Base-by-base conservation (phyloP, 345 rosid genomes). In the Lenwebbia sp. region DNA sequence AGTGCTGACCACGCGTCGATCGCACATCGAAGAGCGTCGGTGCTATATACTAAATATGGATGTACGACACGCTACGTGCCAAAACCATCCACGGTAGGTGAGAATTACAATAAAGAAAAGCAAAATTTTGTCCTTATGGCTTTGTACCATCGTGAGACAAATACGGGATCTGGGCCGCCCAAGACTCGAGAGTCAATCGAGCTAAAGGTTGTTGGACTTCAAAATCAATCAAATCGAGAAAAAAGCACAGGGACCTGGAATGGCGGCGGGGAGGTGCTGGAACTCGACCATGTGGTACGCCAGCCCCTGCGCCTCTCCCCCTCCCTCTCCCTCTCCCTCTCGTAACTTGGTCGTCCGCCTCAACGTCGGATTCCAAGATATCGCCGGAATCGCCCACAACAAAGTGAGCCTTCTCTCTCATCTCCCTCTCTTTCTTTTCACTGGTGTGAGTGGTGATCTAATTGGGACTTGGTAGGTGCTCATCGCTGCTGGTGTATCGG, bases 401-500 rank as follows among this genome's bases (percentile, higher is more conserved):
- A 95, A 95, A 93, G 96, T 94, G 51, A 57, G 84, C 50, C 53
- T 52, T 37, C 52, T 23, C 60, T 50, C 54, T 25, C 25, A 9
- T 85, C 54, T 50, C 7, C 37, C 41, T 55, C 26, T 30, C 10
- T 28, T 14, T 33, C 9, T 44, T 37, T 23, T 49, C 0, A 3
- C 22, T 44, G 54, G 7, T 30, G 13, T 49, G 54, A 5, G 28
- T 22, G 55, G 28, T 49, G 52, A 33, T 53, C 28, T 40, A 49
- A n/a, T 50, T 62, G 57, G 41, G 53, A 70, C 78, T 70, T 70
- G 25, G 84, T 87, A 96, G 98, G 98, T 95, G 13, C 87, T 96
- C 83, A 89, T 96, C 86, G 93, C 98, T 55, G 98, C 98, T 56
- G 95, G 91, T 33, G 87, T 88, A 54, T 93, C 99, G 10, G 95